phyloP scores from a whole-genome alignment of 345 rosid species.

The Orychophragmus violaceus region DNA sequence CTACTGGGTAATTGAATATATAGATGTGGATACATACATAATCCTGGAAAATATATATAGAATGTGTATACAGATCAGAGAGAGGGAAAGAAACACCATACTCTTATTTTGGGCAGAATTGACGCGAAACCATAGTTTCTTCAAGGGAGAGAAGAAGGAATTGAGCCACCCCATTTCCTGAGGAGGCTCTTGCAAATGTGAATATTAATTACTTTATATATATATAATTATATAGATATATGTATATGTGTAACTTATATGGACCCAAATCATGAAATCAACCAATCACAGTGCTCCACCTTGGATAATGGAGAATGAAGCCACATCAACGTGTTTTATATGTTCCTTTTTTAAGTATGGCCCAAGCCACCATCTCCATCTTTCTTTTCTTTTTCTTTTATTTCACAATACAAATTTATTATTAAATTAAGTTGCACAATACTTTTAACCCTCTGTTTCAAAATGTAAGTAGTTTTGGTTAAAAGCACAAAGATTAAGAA shows the following conservation, averaged over 20 bases:
- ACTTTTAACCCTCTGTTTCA: too few species aligned
- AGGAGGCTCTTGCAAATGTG: constrained; percentile 40
- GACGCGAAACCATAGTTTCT: constrained; percentile 83
- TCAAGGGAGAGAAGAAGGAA: constrained; percentile 86
- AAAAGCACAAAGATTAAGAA: too few species aligned
- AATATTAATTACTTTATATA: constrained; percentile 4
- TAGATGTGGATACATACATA: background rate
- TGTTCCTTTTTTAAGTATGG: constrained; percentile 30
- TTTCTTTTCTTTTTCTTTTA: background rate
- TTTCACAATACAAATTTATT: background rate
- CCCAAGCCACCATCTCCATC: constrained; percentile 36
- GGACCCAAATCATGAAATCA: constrained; percentile 13
- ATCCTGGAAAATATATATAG: background rate
- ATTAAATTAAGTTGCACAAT: constrained; percentile 9
- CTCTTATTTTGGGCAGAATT: constrained; percentile 70
- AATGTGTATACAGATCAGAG: background rate
- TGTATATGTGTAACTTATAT: background rate
- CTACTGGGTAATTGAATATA: background rate
- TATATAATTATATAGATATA: constrained; percentile 19
- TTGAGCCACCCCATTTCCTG: constrained; percentile 78
- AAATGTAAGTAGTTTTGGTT: too few species aligned
- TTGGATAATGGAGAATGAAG: constrained; percentile 18
- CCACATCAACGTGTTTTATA: constrained; percentile 32
- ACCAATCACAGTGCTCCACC: constrained; percentile 21
- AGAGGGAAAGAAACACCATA: constrained; percentile 30